These are phyloP conservation scores for Vitis hybrid DNA, from an alignment of 177 flowering plant species.

Conservation along the genomic window DNA sequence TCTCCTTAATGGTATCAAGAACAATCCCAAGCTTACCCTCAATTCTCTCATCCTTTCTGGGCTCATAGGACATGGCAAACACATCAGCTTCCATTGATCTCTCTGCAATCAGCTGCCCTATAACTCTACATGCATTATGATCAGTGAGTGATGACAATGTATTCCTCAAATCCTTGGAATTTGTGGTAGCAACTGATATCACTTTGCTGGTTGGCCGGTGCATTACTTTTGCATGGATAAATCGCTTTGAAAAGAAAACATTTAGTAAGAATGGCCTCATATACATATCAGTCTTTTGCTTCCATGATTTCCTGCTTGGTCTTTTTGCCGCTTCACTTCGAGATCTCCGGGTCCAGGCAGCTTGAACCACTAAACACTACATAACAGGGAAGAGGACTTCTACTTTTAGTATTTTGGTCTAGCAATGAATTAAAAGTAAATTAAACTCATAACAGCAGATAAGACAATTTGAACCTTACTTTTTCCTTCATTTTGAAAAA, in stretches of 20 bases:
- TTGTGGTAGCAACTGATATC: constrained; percentile 91
- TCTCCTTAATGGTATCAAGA: constrained; percentile 81
- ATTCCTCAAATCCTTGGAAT: constrained; percentile 76
- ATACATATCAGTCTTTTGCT: constrained; percentile 89
- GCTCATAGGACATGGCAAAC: constrained; percentile 80
- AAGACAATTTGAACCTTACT: no score
- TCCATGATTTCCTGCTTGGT: constrained; percentile 88
- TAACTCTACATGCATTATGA: constrained; percentile 64
- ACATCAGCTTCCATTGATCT: constrained; percentile 92
- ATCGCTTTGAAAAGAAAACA: constrained; percentile 86
- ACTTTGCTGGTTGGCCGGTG: constrained; percentile 95
- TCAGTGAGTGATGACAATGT: constrained; percentile 75
- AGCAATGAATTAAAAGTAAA: not conserved
- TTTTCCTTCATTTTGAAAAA: no score
- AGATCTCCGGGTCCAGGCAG: constrained; percentile 95
- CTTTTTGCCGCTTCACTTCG: constrained; percentile 70
- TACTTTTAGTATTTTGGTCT: no score
- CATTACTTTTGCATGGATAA: constrained; percentile 92
- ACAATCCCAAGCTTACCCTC: constrained; percentile 85
- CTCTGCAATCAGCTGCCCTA: constrained; percentile 85
- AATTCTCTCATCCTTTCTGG: constrained; percentile 68
- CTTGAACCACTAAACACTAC: constrained; percentile 56
- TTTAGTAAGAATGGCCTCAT: constrained; percentile 89
- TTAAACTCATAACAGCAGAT: not conserved
- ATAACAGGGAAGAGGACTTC: not conserved